Evolutionary conservation across 1,139 yeast species (phyloP), one percentile per base, ranked within the genome.

Genomic region (Casaregolazyma suthepensis): DNA sequence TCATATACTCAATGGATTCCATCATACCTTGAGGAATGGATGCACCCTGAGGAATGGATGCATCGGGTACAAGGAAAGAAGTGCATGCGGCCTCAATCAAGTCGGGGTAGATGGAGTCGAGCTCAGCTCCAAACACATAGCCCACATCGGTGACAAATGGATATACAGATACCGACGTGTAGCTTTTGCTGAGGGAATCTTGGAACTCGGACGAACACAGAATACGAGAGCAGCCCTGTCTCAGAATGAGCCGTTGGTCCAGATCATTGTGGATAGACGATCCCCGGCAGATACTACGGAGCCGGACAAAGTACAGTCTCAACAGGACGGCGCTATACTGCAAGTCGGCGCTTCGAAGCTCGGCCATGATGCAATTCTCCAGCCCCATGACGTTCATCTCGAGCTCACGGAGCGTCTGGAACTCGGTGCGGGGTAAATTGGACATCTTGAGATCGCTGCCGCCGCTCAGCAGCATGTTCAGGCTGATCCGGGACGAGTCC

Each of bases 41-140:
- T n/a, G n/a, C n/a, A n/a, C 31, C 31, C 31, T 26, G 31, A 26
- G 31, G 12, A 26, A 2, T 26, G 31, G 31, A 26, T 15, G 42
- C 15, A 29, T 17, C 12, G 26, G 22, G 15, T 6, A 18, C 7
- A 15, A n/a, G 20, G 40, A 45, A 20, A 17, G 42, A 29, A 10
- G 22, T 23, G 35, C 50, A 47, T 26, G 42, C 23, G 12, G 22
- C 20, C 13, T 22, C 19, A 20, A 47, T 20, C n/a, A 47, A 19
- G 15, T 47, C 52, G 7, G 52, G 52, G n/a, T 43, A 49, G 5
- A 42, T 43, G 17, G 52, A 20, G n/a, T 49, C 52, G 3, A 49
- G 29, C 3, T 31, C 18, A 10, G 47, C 22, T 5, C 52, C 52
- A 17, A 38, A 23, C 31, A 49, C 35, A 42, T 43, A 49, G 15